Percentiles rank a stretch among this genome's conserved stretches.
Evolutionary conservation across 768 basidiomycete genomes (phyloP).

Genomic region (Cystofilobasidium ferigula): DNA sequence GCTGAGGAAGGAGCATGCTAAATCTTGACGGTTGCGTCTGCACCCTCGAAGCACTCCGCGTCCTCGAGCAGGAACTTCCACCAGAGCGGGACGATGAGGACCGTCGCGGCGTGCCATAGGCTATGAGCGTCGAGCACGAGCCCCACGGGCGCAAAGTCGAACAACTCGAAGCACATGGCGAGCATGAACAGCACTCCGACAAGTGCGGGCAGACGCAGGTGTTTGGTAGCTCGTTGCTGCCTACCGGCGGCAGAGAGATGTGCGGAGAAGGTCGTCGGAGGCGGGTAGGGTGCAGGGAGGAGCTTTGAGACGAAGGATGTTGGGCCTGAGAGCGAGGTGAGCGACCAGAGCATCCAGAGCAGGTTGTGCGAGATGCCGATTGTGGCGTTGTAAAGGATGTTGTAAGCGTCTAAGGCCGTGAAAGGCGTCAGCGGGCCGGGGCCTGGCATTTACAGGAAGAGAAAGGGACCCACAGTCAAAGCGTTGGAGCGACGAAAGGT

Average conservation of each 20-base stretch:
- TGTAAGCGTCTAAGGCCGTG: conserved; percentile 60
- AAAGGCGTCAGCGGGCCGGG: neutral
- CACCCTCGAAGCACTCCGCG: conserved; percentile 35
- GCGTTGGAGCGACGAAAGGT: neutral
- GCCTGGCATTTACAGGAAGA: neutral
- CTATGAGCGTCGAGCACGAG: conserved; percentile 71
- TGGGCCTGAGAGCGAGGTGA: conserved; percentile 41
- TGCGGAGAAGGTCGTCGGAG: neutral
- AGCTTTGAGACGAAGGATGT: conserved; percentile 25
- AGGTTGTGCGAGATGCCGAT: conserved; percentile 68
- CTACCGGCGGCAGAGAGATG: conserved; percentile 42
- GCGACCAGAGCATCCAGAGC: conserved; percentile 65
- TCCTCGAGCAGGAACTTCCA: conserved; percentile 73
- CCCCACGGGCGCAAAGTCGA: conserved; percentile 77
- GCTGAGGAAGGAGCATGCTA: too few species aligned
- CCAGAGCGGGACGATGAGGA: conserved; percentile 65
- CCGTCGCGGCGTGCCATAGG: conserved; percentile 82
- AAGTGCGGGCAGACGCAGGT: conserved; percentile 27
- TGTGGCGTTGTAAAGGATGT: conserved; percentile 69
- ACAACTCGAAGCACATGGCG: conserved; percentile 69
- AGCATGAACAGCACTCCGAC: conserved; percentile 59
- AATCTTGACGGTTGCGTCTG: too few species aligned
- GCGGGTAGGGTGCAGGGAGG: neutral
- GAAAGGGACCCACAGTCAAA: conserved; percentile 20
- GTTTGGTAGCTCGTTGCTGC: conserved; percentile 36